A percentile compares a stretch with the other conserved stretches of the same genome.
phyloP scores from a whole-genome alignment of 176 grass and related monocot species.

The Oropetium thomaeum region DNA sequence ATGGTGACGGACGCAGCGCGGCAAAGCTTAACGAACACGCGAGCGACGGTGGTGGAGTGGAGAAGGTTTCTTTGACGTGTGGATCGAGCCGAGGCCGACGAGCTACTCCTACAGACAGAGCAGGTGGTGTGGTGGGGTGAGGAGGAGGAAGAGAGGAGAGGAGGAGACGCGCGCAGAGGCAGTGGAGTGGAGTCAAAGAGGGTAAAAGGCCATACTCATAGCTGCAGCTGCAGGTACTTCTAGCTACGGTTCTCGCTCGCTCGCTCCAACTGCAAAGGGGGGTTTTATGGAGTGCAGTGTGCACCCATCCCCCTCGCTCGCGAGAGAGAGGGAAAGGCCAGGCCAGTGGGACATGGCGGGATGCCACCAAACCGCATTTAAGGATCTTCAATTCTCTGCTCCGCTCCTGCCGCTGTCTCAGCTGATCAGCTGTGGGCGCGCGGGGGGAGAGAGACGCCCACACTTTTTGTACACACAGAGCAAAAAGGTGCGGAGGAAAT shows the following conservation, averaged over 20 bases:
- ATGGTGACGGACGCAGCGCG: neutral
- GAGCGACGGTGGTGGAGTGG: neutral
- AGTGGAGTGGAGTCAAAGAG: conserved; percentile 51
- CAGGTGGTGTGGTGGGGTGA: neutral
- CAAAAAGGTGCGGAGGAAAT: conserved; percentile 31
- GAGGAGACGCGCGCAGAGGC: neutral
- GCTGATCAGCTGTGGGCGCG: neutral
- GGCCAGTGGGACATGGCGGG: conserved; percentile 32
- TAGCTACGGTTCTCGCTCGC: neutral
- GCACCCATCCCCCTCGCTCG: neutral
- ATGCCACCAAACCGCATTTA: conserved; percentile 73
- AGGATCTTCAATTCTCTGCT: conserved; percentile 65
- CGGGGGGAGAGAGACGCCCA: conserved; percentile 13
- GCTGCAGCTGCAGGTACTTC: neutral
- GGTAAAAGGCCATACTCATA: conserved; percentile 19
- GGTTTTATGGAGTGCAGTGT: conserved; percentile 28
- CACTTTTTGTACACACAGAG: conserved; percentile 24
- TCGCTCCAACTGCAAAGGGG: neutral
- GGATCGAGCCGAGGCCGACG: neutral
- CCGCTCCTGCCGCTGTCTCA: conserved; percentile 34
- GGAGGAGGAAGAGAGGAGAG: too few species aligned
- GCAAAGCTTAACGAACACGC: neutral
- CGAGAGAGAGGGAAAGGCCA: neutral
- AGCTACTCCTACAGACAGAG: too few species aligned
- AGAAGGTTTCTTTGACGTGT: neutral